These are phyloP conservation scores for Scutellaria galericulata DNA, from an alignment of 257 asterid species.

Conservation along the genomic window DNA sequence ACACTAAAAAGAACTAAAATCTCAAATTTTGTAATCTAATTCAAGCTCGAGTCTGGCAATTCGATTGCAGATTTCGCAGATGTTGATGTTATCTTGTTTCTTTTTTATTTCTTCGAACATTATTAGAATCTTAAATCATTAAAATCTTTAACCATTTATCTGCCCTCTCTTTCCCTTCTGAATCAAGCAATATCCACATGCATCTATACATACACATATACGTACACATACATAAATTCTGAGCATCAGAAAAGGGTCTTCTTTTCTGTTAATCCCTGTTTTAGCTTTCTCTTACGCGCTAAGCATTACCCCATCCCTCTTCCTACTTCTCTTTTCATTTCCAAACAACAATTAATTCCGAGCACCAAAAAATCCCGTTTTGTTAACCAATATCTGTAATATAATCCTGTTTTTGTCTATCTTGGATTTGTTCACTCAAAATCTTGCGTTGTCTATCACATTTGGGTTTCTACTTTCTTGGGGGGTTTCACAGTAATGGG, in stretches of 20 bases:
- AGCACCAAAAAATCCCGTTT: not conserved
- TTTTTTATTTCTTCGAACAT: no score
- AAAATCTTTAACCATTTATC: slow-evolving; percentile 13
- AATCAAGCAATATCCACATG: slow-evolving; percentile 56
- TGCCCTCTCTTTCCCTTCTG: slow-evolving; percentile 41
- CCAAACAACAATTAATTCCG: slow-evolving; percentile 23
- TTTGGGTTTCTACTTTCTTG: slow-evolving; percentile 18
- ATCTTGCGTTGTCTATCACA: not conserved
- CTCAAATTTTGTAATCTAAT: no score
- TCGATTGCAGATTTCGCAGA: no score
- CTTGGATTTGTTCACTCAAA: slow-evolving; percentile 1
- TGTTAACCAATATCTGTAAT: not conserved
- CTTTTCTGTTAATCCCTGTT: slow-evolving; percentile 41
- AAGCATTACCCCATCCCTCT: slow-evolving; percentile 31
- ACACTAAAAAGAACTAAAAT: no score
- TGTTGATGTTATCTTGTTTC: no score
- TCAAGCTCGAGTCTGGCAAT: no score
- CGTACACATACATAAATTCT: slow-evolving; percentile 6
- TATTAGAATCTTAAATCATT: not conserved
- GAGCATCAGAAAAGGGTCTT: slow-evolving; percentile 28
- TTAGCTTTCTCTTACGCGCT: slow-evolving; percentile 34
- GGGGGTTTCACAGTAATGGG: slow-evolving; percentile 56
- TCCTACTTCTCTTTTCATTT: not conserved
- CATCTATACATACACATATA: slow-evolving; percentile 36
- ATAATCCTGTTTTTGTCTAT: not conserved